phyloP scores from a whole-genome alignment of 768 basidiomycete species.

The Hericium alpestre region DNA sequence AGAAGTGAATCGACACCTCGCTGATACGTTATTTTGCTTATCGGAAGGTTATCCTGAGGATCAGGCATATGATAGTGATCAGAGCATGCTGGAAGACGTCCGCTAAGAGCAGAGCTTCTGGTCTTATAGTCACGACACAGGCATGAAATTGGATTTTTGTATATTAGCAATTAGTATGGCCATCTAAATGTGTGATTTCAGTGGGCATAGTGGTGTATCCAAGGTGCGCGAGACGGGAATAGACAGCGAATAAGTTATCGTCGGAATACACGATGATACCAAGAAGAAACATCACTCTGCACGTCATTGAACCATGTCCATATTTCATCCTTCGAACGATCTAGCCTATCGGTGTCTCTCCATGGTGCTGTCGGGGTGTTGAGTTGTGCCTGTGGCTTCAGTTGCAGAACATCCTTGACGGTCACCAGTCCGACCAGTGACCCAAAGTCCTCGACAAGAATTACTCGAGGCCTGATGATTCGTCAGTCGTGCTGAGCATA shows the following conservation, averaged over 20 bases:
- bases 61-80: not conserved
- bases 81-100: constrained; percentile 1
- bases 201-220: not conserved
- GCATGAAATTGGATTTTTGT: not conserved
- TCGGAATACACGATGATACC: constrained; percentile 7
- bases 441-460: constrained; percentile 85
- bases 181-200: not conserved
- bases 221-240: not conserved
- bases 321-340: constrained; percentile 10
- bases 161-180: not conserved
- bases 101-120: not conserved
- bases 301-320: constrained; percentile 11
- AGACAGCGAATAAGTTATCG: constrained; percentile 2
- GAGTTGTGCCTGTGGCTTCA: constrained; percentile 29
- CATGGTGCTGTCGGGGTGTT: constrained; percentile 10
- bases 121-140: not conserved
- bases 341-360: constrained; percentile 9
- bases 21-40: not conserved
- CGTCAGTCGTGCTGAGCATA: not conserved
- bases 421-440: constrained; percentile 78
- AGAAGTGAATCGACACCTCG: not conserved
- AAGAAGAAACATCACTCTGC: constrained; percentile 6
- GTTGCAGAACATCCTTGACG: constrained; percentile 90
- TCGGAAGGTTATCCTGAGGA: not conserved
- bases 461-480: constrained; percentile 74